Evolutionary conservation across 345 rosid genomes (phyloP), one percentile per base, ranked within the genome.

Genomic region (Citrus reticulata): DNA sequence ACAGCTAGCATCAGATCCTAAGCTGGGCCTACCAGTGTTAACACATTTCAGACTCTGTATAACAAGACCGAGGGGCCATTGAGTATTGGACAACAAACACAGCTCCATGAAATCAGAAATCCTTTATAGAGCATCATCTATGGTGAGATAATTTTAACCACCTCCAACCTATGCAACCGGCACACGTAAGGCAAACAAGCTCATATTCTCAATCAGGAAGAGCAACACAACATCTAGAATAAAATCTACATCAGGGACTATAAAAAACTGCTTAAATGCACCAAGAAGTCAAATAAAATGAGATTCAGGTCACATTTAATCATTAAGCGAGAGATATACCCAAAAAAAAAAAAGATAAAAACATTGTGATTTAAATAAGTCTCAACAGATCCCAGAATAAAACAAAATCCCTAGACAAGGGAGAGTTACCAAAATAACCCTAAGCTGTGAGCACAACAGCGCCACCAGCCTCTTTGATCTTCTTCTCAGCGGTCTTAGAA

Each of bases 381-480:
- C n/a, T 72, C 29, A 39, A 11, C 51, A 72, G 46, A n/a, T 63
- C n/a, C 25, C 35, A 55, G 66, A 71, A 68, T 17, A 13, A 51
- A 62, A 59, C n/a, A 9, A 27, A 69, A 39, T 10, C 11, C 39
- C 68, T 9, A 64, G 65, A 4, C 20, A 32, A 71, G 34, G 13
- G 29, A 70, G 49, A 68, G 42, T 64, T 65, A 75, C 67, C 70
- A 80, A 77, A 63, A 34, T 63, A 19, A 79, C 72, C 85, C 87
- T 90, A 90, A 46, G 97, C 95, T 9, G 93, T 88, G 61, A 93
- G 95, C n/a, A 89, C 84, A 35, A 93, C 91, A 8, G 95, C 95
- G 32, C 97, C 95, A 66, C 95, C 97, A 75, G 90, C 89, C 68
- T 90, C 95, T 86, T 93, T 90, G 17, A 93, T 93, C 90, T 93